phyloP scores from a whole-genome alignment of 768 basidiomycete genomes.

The Leccinum aurantiacum region DNA sequence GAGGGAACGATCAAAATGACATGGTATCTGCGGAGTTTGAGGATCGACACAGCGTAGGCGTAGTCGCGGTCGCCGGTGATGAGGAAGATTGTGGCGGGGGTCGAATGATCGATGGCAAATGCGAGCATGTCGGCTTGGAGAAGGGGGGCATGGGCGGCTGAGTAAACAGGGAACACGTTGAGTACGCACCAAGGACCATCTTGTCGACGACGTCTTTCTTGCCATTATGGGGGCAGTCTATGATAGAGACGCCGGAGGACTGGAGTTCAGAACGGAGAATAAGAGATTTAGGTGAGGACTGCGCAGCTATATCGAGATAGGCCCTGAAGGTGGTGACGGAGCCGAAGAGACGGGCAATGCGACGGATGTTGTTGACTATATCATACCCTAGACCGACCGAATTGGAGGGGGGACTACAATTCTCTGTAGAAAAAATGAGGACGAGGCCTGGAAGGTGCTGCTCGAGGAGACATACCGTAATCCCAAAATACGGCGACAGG shows the following conservation, averaged over 20 bases:
- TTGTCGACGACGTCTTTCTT: conserved; percentile 44
- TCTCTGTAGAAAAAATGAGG: conserved; percentile 26
- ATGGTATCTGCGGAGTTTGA: conserved; percentile 53
- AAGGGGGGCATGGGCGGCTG: not conserved
- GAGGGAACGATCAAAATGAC: conserved; percentile 51
- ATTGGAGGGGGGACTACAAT: conserved; percentile 32
- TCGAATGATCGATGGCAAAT: conserved; percentile 60
- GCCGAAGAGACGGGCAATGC: conserved; percentile 48
- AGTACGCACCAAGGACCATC: conserved; percentile 43
- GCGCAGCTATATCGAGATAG: conserved; percentile 49
- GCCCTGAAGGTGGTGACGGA: conserved; percentile 51
- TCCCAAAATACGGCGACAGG: conserved; percentile 46
- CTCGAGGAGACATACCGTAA: conserved; percentile 28
- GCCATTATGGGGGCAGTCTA: conserved; percentile 36
- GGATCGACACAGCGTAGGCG: conserved; percentile 57
- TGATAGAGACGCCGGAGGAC: conserved; percentile 43
- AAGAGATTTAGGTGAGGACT: conserved; percentile 32
- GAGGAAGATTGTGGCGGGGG: conserved; percentile 55
- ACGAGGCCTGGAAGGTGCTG: not conserved
- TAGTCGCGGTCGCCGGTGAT: conserved; percentile 70
- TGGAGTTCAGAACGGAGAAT: conserved; percentile 43
- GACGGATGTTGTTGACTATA: conserved; percentile 44
- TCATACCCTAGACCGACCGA: conserved; percentile 39
- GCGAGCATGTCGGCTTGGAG: conserved; percentile 63
- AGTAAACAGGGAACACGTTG: conserved; percentile 1